Evolutionary conservation across 108 stramenopile genomes (phyloP).

Genomic region (Aurantiochytrium sp.): DNA sequence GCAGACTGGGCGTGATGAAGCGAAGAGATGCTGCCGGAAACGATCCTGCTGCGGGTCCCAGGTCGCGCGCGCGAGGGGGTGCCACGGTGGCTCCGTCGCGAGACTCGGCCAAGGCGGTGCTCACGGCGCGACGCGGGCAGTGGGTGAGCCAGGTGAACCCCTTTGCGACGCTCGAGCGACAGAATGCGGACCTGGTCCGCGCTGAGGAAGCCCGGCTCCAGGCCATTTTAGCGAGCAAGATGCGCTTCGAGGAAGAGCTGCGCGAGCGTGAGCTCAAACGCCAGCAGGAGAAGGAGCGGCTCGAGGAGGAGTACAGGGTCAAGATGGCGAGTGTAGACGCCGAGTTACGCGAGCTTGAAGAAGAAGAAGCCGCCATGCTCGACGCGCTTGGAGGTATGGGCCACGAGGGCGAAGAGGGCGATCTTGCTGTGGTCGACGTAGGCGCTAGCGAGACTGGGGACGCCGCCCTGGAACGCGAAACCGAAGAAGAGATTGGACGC

Average conservation of each 20-base stretch:
- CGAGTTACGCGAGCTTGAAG: not conserved
- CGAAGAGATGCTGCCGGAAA: not conserved
- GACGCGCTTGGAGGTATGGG: not conserved
- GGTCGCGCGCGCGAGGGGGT: not conserved
- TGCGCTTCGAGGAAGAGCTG: not conserved
- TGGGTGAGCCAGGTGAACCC: constrained; percentile 7
- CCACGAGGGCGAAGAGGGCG: not conserved
- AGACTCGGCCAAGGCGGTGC: not conserved
- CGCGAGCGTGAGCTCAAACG: not conserved
- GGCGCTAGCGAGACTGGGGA: not conserved
- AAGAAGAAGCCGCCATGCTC: not conserved
- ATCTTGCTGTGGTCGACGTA: not conserved
- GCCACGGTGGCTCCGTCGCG: not conserved
- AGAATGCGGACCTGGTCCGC: not conserved
- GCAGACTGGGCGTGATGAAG: not conserved
- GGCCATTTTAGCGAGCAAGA: constrained; percentile 1
- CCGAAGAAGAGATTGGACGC: not conserved
- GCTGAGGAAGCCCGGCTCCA: constrained; percentile 4
- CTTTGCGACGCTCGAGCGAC: not conserved
- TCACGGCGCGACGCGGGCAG: not conserved
- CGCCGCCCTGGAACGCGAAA: not conserved
- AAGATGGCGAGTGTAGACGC: constrained; percentile 4
- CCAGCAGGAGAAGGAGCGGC: not conserved
- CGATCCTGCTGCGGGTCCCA: not conserved
- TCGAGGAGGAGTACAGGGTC: constrained; percentile 9